A percentile compares a stretch with the other conserved stretches of the same genome.
Evolutionary conservation across 2,329 filamentous ascomycete species (phyloP).

Genomic region (Sclerotinia spermophila): DNA sequence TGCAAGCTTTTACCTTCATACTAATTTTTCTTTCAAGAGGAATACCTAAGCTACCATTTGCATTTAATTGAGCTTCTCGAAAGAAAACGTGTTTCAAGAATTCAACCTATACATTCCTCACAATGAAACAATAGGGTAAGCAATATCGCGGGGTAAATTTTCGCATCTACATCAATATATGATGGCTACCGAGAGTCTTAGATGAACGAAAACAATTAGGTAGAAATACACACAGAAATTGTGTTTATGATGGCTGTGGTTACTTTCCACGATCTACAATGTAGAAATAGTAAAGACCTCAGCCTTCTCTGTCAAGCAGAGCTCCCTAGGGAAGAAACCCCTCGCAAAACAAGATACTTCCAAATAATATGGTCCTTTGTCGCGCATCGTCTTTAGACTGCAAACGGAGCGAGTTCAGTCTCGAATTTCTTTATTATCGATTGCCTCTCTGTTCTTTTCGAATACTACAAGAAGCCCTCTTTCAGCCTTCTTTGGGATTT

Average conservation of each 20-base stretch:
- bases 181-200: neutral
- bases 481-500: neutral
- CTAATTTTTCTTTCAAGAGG: neutral
- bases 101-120: neutral
- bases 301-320: neutral
- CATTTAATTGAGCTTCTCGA: slow-evolving; percentile 3
- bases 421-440: neutral
- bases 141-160: neutral
- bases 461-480: neutral
- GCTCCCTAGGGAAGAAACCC: neutral
- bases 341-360: neutral
- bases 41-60: slow-evolving; percentile 8
- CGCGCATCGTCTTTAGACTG: neutral
- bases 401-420: neutral
- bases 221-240: neutral
- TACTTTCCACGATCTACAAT: neutral
- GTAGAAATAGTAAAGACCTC: neutral
- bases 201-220: neutral
- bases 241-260: neutral
- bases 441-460: neutral
- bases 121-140: neutral
- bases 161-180: neutral
- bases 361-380: neutral
- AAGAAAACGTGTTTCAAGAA: neutral
- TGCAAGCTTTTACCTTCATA: neutral